Evolutionary conservation across 768 basidiomycete species (phyloP), one percentile per base, ranked within the genome.

Genomic region (Leucocoprinus leucothites): DNA sequence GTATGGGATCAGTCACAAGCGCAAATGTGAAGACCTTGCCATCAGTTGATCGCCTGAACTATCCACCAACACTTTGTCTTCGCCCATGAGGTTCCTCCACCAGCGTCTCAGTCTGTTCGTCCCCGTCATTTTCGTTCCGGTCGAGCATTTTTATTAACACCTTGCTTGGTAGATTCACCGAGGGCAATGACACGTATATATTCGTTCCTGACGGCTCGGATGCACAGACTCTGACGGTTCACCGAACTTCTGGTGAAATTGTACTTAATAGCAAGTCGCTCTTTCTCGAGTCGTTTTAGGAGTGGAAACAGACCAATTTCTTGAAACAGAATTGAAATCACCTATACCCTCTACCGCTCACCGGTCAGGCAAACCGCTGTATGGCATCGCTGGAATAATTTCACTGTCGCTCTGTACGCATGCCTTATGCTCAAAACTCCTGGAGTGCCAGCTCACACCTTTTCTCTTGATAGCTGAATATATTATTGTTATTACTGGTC

Each of bases 401-500:
- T 86, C 89, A n/a, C 70, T 91, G 57, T 80, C 88, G 28, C 68
- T 89, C 63, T 86, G 89, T 91, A 63, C 57, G 85, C 74, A 51
- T 56, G 47, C 51, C 22, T 47, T 44, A 43, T 22, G 56, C n/a
- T n/a, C n/a, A n/a, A n/a, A n/a, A n/a, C 49, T 44, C 9, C 25
- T 53, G 48, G 28, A 8, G 18, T 18, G 9, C 21, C 48, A 16
- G 44, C 14, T 38, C 31, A 43, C 13, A 4, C 9, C 36, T 40
- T 9, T n/a, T 21, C 21, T 49, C 50, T 34, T 13, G 5, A 34
- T 59, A 98, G 96, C 95, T 65, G 97, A 98, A 71, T 98, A 96
- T 73, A 71, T 98, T 47, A 82, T 99, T 59, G 76, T 97, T 38
- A 78, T 98, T 58, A 97, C 93, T 41, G 86, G 86, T 24, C 84